Conservation (phyloP, 306 rosid genomes). For the Quercus variabilis region DNA sequence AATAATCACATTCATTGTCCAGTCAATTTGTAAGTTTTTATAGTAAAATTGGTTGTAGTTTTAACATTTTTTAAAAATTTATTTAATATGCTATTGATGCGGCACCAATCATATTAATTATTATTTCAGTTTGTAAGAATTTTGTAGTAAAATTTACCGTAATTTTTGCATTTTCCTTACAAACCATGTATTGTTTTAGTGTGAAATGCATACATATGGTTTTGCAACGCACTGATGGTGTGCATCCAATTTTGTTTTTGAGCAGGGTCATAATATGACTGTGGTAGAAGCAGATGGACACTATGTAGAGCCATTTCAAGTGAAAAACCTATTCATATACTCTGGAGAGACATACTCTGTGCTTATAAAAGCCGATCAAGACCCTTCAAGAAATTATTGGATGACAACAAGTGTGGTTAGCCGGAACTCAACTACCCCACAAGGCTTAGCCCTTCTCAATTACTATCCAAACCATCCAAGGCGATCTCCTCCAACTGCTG, state of each 20-base stretch:
- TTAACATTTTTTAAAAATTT: no score
- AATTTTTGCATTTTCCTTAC: no score
- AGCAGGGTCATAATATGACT: slow-evolving; percentile 89
- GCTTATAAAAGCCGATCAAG: slow-evolving; percentile 59
- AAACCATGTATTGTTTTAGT: neutral
- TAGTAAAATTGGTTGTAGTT: no score
- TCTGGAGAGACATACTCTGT: slow-evolving; percentile 95
- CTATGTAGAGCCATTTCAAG: slow-evolving; percentile 78
- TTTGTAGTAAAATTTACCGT: no score
- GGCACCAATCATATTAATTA: no score
- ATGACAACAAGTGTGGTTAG: slow-evolving; percentile 58
- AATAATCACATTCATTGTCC: no score
- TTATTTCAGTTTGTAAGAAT: no score
- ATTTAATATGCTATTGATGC: no score
- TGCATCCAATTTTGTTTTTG: neutral
- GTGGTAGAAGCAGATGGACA: slow-evolving; percentile 95
- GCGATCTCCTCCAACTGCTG: slow-evolving; percentile 42
- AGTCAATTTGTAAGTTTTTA: no score
- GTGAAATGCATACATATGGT: neutral
- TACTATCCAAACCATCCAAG: slow-evolving; percentile 86
- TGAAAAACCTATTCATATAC: slow-evolving; percentile 63
- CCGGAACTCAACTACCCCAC: no score
- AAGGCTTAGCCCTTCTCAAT: slow-evolving; percentile 61
- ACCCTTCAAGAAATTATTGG: slow-evolving; percentile 86
- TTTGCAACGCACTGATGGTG: neutral